Evolutionary conservation across 1,139 yeast species (phyloP).

Genomic region (Taiozyma sp.): DNA sequence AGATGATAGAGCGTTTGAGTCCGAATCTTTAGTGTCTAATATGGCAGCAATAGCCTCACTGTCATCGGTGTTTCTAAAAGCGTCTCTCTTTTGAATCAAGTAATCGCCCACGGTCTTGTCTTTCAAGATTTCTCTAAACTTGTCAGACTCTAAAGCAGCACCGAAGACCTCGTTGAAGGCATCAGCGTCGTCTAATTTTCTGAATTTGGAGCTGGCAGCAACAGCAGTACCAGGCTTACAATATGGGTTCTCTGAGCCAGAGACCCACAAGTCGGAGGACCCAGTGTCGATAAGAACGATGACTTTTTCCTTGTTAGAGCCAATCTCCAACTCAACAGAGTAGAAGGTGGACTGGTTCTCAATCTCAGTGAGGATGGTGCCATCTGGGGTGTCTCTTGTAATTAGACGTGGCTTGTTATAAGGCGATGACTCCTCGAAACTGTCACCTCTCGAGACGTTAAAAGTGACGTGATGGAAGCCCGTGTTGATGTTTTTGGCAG

Average conservation of each 20-base stretch:
- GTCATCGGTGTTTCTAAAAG: conserved; percentile 5
- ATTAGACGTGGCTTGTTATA: conserved; percentile 22
- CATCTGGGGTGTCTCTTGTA: conserved; percentile 33
- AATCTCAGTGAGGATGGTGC: conserved; percentile 34
- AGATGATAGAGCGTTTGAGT: neutral
- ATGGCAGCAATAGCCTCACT: neutral
- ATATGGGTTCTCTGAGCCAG: conserved; percentile 21
- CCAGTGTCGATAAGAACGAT: conserved; percentile 64
- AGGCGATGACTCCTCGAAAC: conserved; percentile 15
- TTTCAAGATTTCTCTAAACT: neutral
- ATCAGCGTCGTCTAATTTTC: conserved; percentile 3
- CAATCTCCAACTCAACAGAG: conserved; percentile 41
- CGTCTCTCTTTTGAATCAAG: conserved; percentile 3
- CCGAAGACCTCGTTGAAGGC: neutral
- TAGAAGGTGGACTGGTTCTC: conserved; percentile 44
- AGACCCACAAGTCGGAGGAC: conserved; percentile 66
- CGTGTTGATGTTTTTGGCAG: conserved; percentile 1
- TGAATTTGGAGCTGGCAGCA: neutral
- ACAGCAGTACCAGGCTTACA: conserved; percentile 7
- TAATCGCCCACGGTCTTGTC: neutral
- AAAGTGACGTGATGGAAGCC: conserved; percentile 16
- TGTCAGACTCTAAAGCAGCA: neutral
- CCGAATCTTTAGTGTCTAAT: neutral
- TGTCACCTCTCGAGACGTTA: conserved; percentile 25
- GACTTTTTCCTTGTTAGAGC: conserved; percentile 48